Evolutionary conservation across 805 yeast species (phyloP), one percentile per base, ranked within the genome.

Genomic region (Metschnikowia similis): DNA sequence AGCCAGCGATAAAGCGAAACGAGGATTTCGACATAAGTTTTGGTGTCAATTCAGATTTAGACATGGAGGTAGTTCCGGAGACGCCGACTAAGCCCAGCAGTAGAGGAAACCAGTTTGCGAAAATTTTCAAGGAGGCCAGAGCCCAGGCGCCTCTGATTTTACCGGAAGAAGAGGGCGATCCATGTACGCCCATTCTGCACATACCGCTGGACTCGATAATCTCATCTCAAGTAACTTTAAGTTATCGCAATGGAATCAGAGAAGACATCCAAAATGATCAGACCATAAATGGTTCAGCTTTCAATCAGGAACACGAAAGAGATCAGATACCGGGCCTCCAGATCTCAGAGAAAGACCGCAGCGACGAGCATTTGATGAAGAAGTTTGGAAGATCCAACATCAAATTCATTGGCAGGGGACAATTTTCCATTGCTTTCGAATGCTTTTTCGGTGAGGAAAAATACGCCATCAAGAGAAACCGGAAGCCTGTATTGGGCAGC

Each of bases 381-480:
- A 72, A 75, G 57, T 83, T 82, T 65, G 85, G 84, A 1, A 56
- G 59, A 53, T 60, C 64, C 21, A 83, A 85, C 54, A 91, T 92
- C 40, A 75, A 77, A 40, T 69, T 84, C 41, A 71, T 92, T 21
- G 96, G 96, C 2, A 73, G 79, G 34, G 98, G 99, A 26, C 96
- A 89, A 66, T 94, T 94, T 61, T 89, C 97, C 2, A 74, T 82
- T 21, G 99, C 95, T 14, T 94, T 83, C 66, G 87, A 87, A 54
- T 92, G 92, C 39, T 75, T 82, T 13, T 86, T 83, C 60, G 83
- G 83, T 52, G 74, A 76, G 47, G 77, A 79, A 43, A 83, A 80
- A 59, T 89, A 83, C 66, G 98, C 98, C 0, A 94, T 94, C 47
- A 94, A 94, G 67, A 77, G 96, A 51, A 82, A 94, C 28, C 89